A percentile compares a stretch with the other conserved stretches of the same genome.
Evolutionary conservation across 1,139 yeast genomes (phyloP).

Genomic region (Scheffersomyces segobiensis): DNA sequence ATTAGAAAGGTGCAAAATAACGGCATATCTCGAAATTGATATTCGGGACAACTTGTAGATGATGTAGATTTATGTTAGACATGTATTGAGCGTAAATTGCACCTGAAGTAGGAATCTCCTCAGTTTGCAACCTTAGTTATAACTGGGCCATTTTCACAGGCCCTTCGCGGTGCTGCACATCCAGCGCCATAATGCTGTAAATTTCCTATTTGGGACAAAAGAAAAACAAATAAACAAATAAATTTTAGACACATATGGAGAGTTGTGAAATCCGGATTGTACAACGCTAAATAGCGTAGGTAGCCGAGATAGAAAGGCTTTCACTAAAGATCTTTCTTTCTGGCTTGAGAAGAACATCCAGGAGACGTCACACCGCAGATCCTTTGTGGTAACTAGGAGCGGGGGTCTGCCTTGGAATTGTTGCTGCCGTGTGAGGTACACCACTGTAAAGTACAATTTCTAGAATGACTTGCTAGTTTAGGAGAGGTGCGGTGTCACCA

Average conservation of each 20-base stretch:
- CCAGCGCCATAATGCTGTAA: neutral
- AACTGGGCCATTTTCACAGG: neutral
- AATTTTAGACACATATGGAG: neutral
- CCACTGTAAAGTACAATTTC: too few relatives aligned
- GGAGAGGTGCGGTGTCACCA: too few relatives aligned
- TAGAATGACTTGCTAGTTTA: too few relatives aligned
- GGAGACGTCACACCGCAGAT: neutral
- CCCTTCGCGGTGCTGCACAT: neutral
- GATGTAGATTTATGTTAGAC: neutral
- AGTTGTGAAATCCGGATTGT: neutral
- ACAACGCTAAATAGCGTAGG: neutral
- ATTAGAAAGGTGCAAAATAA: neutral
- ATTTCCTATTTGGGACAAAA: neutral
- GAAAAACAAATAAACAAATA: neutral
- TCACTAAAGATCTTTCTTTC: neutral
- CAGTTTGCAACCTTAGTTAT: neutral
- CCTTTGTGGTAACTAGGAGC: neutral
- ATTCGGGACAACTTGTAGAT: neutral
- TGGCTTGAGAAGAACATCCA: neutral
- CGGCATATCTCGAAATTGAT: neutral
- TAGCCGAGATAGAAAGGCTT: neutral
- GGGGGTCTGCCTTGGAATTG: neutral
- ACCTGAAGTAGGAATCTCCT: neutral
- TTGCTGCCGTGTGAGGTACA: neutral
- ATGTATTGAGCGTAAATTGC: neutral